Percentiles rank a stretch among this genome's conserved stretches.
phyloP scores from a whole-genome alignment of 2,329 filamentous ascomycete genomes.

The Fusarium domesticum region DNA sequence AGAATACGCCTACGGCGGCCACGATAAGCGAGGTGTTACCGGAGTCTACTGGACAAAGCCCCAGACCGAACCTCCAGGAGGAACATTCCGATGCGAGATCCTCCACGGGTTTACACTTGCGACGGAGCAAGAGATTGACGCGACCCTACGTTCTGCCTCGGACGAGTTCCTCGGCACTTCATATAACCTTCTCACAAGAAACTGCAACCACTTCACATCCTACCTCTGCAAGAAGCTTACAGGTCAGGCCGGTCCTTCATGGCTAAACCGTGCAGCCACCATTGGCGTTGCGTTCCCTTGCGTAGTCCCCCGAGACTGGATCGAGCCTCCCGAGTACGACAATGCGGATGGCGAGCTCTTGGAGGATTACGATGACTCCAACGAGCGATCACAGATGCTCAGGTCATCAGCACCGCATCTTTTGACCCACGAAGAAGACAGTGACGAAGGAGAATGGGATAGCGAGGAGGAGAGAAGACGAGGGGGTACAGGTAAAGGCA shows the following conservation, averaged over 20 bases:
- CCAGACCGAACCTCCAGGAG: slow-evolving; percentile 68
- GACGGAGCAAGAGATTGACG: slow-evolving; percentile 65
- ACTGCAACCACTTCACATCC: slow-evolving; percentile 87
- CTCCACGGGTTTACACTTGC: slow-evolving; percentile 76
- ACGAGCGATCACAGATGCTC: slow-evolving; percentile 60
- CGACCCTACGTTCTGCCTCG: slow-evolving; percentile 65
- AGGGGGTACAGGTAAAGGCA: slow-evolving; percentile 43
- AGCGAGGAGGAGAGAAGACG: slow-evolving; percentile 45
- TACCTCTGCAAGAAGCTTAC: slow-evolving; percentile 73
- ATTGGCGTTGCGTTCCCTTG: slow-evolving; percentile 80
- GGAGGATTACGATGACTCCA: slow-evolving; percentile 49
- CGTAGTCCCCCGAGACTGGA: slow-evolving; percentile 78
- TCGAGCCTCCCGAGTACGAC: slow-evolving; percentile 73
- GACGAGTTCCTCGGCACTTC: slow-evolving; percentile 70
- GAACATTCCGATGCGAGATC: slow-evolving; percentile 71
- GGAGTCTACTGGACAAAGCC: slow-evolving; percentile 84
- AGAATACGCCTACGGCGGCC: slow-evolving; percentile 84
- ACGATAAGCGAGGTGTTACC: slow-evolving; percentile 66
- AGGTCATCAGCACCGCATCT: slow-evolving; percentile 36
- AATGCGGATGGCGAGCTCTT: slow-evolving; percentile 68
- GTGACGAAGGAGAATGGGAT: slow-evolving; percentile 39
- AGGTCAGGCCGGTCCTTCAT: slow-evolving; percentile 64
- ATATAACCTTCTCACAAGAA: slow-evolving; percentile 79
- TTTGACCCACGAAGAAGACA: slow-evolving; percentile 26
- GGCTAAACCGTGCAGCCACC: slow-evolving; percentile 81